Evolutionary conservation across 140 eudicot species (phyloP).

Genomic region (Flaveria floridana): DNA sequence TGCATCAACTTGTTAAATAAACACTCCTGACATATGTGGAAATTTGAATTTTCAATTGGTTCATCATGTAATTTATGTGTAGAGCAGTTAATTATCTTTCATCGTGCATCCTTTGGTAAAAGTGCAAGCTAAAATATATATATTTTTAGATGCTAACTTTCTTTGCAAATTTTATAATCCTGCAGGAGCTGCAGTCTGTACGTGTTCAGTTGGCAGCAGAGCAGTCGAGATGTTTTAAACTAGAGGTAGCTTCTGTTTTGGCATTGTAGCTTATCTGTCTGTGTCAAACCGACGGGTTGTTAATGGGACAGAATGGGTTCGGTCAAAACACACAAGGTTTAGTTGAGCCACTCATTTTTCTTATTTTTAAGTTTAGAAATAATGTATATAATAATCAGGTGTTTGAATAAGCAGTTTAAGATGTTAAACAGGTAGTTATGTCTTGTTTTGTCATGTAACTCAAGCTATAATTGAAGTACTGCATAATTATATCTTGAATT

Average conservation of each 20-base stretch:
- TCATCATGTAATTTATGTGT: neutral
- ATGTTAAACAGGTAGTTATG: neutral
- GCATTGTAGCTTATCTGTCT: conserved; percentile 6
- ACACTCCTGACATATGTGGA: neutral
- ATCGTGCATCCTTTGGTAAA: neutral
- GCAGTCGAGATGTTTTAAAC: conserved; percentile 98
- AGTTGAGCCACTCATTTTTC: neutral
- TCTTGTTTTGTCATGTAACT: neutral
- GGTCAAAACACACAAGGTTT: neutral
- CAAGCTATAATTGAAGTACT: neutral
- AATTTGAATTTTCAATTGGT: neutral
- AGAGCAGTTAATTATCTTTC: neutral
- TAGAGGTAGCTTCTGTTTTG: conserved; percentile 60
- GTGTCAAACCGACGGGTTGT: neutral
- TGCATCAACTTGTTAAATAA: neutral
- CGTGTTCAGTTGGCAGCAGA: conserved; percentile 96
- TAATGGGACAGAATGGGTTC: neutral
- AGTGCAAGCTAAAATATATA: conserved; percentile 3
- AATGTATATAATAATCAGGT: neutral
- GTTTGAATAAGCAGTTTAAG: neutral
- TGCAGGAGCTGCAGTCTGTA: conserved; percentile 96
- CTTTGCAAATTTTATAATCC: conserved; percentile 18
- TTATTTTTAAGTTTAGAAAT: neutral
- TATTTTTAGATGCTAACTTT: neutral
- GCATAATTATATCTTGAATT: neutral